These are phyloP conservation scores for Adansonia madagascariensis DNA, from an alignment of 441 rosid genomes.

Conservation along the genomic window DNA sequence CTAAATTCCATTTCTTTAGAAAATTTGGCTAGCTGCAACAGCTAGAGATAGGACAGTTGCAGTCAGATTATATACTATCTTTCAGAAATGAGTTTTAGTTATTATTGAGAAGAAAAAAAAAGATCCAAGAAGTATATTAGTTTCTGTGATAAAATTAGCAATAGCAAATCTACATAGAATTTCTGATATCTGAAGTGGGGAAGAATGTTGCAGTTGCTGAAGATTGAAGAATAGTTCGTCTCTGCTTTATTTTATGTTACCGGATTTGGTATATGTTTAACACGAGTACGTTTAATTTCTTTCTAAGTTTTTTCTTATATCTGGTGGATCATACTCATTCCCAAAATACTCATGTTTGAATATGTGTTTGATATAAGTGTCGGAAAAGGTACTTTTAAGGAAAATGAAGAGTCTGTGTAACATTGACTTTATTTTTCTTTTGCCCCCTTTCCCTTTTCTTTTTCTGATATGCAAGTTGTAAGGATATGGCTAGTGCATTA, in stretches of 20 bases:
- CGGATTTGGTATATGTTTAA: no score
- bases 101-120: neutral
- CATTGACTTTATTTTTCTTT: neutral
- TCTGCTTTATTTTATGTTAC: neutral
- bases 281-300: no score
- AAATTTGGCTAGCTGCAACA: no score
- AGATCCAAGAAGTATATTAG: neutral
- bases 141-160: neutral
- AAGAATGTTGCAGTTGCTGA: neutral
- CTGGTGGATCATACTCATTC: no score
- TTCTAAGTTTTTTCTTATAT: no score
- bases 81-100: no score
- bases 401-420: no score
- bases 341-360: no score
- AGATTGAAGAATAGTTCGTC: neutral
- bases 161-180: neutral
- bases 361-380: no score
- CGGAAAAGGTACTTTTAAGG: no score
- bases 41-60: neutral
- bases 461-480: conserved; percentile 2
- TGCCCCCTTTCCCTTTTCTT: neutral
- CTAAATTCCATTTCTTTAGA: neutral
- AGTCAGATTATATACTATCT: no score
- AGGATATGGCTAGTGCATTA: neutral
- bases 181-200: neutral